Conservation (phyloP, 2,329 filamentous ascomycete species). For the Scopulariopsis brevicaulis region DNA sequence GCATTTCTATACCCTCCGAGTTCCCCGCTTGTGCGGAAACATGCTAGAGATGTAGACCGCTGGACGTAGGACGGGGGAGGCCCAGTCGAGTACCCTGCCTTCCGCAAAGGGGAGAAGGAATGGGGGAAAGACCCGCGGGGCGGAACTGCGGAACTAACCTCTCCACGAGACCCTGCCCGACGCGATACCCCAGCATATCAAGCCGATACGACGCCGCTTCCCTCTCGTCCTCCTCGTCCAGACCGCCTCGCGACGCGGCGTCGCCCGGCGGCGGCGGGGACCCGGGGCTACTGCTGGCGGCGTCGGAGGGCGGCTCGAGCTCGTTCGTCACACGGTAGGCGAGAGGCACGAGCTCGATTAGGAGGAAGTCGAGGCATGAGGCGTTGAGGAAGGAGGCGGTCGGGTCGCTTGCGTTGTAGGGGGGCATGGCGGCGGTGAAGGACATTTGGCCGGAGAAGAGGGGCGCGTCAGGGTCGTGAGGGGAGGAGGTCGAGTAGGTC, state of each 20-base stretch:
- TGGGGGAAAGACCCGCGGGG: no score
- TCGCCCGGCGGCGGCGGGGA: conserved; percentile 10
- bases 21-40: not conserved
- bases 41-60: not conserved
- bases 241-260: conserved; percentile 10
- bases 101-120: not conserved
- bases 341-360: conserved; percentile 95
- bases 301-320: conserved; percentile 33
- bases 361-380: conserved; percentile 83
- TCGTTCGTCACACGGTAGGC: conserved; percentile 77
- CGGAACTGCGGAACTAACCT: conserved; percentile 54
- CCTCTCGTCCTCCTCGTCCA: conserved; percentile 70
- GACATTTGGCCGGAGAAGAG: conserved; percentile 41
- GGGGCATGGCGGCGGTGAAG: conserved; percentile 50
- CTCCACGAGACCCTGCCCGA: conserved; percentile 86
- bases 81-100: not conserved
- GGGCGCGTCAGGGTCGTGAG: not conserved
- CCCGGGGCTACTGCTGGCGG: conserved; percentile 7
- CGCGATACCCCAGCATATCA: conserved; percentile 78
- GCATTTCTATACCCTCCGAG: not conserved
- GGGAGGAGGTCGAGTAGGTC: not conserved
- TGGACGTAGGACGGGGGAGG: not conserved
- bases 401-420: conserved; percentile 63
- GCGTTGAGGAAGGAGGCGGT: conserved; percentile 66
- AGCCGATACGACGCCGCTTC: conserved; percentile 80